These are phyloP conservation scores for Botrytis fragariae DNA, from an alignment of 2,329 filamentous ascomycete species.

Conservation along the genomic window DNA sequence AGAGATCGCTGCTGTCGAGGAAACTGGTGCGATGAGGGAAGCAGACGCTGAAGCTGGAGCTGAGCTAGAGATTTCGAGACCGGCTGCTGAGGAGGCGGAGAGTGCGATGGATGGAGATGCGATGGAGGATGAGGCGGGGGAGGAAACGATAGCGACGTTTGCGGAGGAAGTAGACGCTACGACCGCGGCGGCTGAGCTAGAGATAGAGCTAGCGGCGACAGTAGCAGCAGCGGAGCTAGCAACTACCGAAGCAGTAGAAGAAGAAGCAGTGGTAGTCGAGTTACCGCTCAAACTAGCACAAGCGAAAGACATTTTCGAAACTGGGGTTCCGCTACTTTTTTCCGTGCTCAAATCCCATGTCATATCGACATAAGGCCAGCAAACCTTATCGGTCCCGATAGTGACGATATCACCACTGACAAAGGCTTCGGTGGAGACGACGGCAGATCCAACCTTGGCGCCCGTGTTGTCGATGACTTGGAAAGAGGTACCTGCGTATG, in stretches of 20 bases:
- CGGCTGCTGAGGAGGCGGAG: neutral
- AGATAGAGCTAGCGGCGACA: neutral
- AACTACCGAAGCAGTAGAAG: neutral
- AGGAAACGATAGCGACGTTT: neutral
- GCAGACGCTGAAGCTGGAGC: neutral
- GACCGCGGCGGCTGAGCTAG: neutral
- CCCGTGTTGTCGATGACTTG: conserved; percentile 54
- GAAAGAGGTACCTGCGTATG: conserved; percentile 57
- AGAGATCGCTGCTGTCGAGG: neutral
- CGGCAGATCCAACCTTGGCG: conserved; percentile 49
- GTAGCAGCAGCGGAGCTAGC: neutral
- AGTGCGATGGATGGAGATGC: neutral
- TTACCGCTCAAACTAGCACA: conserved; percentile 39
- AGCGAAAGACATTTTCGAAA: conserved; percentile 51
- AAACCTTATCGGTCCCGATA: conserved; percentile 51
- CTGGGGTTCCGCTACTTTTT: conserved; percentile 30
- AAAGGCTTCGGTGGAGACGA: conserved; percentile 52
- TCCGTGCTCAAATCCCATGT: conserved; percentile 46
- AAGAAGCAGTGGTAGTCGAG: neutral
- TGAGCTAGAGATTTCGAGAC: neutral
- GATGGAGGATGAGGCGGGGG: neutral
- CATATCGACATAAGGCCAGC: conserved; percentile 61
- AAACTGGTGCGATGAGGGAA: neutral
- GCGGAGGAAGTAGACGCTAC: neutral
- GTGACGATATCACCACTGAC: conserved; percentile 62